Evolutionary conservation across 2,329 filamentous ascomycete genomes (phyloP).

Genomic region (Pestalotiopsis sp.): DNA sequence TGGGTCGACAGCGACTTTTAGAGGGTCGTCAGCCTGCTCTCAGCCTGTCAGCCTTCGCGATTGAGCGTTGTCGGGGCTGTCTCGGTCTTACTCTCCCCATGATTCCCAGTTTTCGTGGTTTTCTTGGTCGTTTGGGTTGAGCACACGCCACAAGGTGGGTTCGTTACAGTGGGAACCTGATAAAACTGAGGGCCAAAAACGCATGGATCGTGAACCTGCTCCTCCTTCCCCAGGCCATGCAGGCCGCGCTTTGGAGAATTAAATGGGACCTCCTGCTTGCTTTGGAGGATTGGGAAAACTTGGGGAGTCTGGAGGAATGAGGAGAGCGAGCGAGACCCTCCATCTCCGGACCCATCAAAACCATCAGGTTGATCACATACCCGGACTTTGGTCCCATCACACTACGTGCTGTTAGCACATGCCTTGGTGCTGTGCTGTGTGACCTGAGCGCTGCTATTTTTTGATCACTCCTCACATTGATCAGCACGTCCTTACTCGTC

Average conservation of each 20-base stretch:
- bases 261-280: neutral
- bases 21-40: slow-evolving; percentile 9
- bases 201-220: neutral
- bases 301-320: neutral
- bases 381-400: too few species aligned
- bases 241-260: slow-evolving; percentile 4
- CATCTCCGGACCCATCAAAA: neutral
- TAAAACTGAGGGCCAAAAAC: slow-evolving; percentile 4
- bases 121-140: slow-evolving; percentile 3
- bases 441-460: neutral
- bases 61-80: slow-evolving; percentile 9
- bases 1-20: neutral
- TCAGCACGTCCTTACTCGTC: neutral
- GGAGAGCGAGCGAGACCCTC: neutral
- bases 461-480: neutral
- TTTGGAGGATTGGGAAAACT: neutral
- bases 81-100: slow-evolving; percentile 8
- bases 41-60: slow-evolving; percentile 11
- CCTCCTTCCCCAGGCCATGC: slow-evolving; percentile 4
- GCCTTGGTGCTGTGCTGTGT: neutral
- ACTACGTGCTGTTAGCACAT: neutral
- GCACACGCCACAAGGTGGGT: neutral
- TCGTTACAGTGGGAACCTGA: neutral
- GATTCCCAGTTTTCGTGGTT: neutral
- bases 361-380: neutral